Conservation (phyloP, 2,329 filamentous ascomycete species). For the Davidsoniella australis region DNA sequence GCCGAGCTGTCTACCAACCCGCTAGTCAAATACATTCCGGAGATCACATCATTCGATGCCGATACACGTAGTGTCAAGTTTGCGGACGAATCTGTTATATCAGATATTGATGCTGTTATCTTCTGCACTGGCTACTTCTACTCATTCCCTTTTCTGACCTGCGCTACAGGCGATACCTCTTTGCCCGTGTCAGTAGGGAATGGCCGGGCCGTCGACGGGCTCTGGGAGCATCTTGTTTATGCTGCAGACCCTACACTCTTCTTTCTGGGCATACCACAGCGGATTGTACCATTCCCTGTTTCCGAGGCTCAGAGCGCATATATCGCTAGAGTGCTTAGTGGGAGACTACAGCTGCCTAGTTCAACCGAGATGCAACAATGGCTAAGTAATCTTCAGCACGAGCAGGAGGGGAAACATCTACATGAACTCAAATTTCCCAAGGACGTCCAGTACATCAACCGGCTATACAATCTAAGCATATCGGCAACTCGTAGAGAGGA, state of each 20-base stretch:
- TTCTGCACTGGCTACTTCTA: constrained; percentile 52
- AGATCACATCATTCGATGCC: constrained; percentile 28
- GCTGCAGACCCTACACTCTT: constrained; percentile 34
- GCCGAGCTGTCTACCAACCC: constrained; percentile 26
- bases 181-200: constrained; percentile 32
- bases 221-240: constrained; percentile 43
- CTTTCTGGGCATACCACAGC: constrained; percentile 37
- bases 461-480: constrained; percentile 31
- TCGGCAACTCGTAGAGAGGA: constrained; percentile 19
- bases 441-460: constrained; percentile 49
- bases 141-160: constrained; percentile 42
- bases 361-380: constrained; percentile 32
- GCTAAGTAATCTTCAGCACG: constrained; percentile 31
- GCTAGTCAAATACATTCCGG: constrained; percentile 27
- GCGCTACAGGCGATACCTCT: constrained; percentile 11
- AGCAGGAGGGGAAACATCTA: constrained; percentile 31
- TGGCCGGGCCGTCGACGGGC: constrained; percentile 32
- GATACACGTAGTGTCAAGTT: constrained; percentile 32
- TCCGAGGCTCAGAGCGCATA: constrained; percentile 53
- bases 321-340: constrained; percentile 40
- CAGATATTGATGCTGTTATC: constrained; percentile 42
- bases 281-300: constrained; percentile 46
- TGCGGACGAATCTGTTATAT: constrained; percentile 33
- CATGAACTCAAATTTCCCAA: constrained; percentile 37
- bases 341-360: constrained; percentile 32